These are phyloP conservation scores for Periglandula ipomoeae DNA, from an alignment of 2,329 filamentous ascomycete genomes.

Conservation along the genomic window DNA sequence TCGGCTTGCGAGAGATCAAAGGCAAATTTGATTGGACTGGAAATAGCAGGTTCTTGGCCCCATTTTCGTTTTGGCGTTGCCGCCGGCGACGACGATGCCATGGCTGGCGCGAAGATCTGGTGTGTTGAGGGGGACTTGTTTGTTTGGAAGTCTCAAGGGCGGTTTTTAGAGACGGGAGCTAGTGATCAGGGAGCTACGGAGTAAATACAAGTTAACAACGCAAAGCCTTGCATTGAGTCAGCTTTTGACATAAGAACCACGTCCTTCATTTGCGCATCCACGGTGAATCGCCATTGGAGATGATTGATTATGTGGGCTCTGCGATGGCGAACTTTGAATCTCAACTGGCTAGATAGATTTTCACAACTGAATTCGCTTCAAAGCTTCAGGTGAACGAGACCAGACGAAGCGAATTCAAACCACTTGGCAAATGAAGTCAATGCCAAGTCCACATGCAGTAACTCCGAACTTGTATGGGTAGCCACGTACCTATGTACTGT, in stretches of 20 bases:
- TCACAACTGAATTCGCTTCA: too few relatives aligned
- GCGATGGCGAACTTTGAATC: too few relatives aligned
- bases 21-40: slow-evolving; percentile 33
- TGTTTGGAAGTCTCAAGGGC: background rate
- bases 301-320: too few relatives aligned
- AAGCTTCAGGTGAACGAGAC: too few relatives aligned
- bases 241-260: background rate
- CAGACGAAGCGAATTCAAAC: too few relatives aligned
- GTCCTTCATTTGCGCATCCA: background rate
- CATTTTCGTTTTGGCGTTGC: slow-evolving; percentile 39
- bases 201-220: background rate
- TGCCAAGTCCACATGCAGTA: background rate
- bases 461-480: background rate
- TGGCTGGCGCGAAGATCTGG: slow-evolving; percentile 4
- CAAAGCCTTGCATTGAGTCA: background rate
- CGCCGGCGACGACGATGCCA: slow-evolving; percentile 13
- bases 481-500: too few relatives aligned
- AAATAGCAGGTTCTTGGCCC: slow-evolving; percentile 22
- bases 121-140: slow-evolving; percentile 1
- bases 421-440: too few relatives aligned
- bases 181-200: background rate
- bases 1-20: slow-evolving; percentile 30
- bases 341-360: too few relatives aligned
- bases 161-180: background rate
- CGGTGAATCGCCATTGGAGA: background rate